phyloP scores from a whole-genome alignment of 2,329 filamentous ascomycete genomes.

The Talaromyces pinophilus region DNA sequence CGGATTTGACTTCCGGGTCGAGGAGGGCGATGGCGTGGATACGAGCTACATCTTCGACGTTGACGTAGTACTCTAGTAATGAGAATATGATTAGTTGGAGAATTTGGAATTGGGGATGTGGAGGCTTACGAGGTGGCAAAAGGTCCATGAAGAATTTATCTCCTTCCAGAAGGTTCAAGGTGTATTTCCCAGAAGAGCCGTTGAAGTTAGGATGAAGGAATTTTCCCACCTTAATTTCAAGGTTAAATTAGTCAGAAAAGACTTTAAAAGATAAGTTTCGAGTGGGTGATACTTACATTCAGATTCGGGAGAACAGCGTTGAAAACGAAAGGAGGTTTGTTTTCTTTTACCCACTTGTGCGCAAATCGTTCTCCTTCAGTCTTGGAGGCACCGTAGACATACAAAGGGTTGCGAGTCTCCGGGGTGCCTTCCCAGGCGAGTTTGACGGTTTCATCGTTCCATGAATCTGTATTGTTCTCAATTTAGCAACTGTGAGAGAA shows the following conservation, averaged over 20 bases:
- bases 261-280: background rate
- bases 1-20: constrained; percentile 45
- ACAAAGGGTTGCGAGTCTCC: constrained; percentile 28
- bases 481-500: constrained; percentile 3
- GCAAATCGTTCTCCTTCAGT: constrained; percentile 48
- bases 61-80: constrained; percentile 43
- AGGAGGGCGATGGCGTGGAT: constrained; percentile 56
- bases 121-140: background rate
- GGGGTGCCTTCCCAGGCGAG: constrained; percentile 25
- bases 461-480: constrained; percentile 10
- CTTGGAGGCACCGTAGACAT: constrained; percentile 50
- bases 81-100: background rate
- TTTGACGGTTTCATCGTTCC: constrained; percentile 9
- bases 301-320: constrained; percentile 39
- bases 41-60: constrained; percentile 51
- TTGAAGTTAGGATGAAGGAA: constrained; percentile 3
- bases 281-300: constrained; percentile 31
- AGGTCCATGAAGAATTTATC: background rate
- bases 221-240: background rate
- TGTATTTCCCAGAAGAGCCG: background rate
- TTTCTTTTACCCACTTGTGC: constrained; percentile 48
- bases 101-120: background rate
- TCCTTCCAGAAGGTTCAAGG: background rate
- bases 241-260: background rate
- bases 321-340: constrained; percentile 46